phyloP scores from a whole-genome alignment of 1,139 yeast species.

The Hansenula anomala region DNA sequence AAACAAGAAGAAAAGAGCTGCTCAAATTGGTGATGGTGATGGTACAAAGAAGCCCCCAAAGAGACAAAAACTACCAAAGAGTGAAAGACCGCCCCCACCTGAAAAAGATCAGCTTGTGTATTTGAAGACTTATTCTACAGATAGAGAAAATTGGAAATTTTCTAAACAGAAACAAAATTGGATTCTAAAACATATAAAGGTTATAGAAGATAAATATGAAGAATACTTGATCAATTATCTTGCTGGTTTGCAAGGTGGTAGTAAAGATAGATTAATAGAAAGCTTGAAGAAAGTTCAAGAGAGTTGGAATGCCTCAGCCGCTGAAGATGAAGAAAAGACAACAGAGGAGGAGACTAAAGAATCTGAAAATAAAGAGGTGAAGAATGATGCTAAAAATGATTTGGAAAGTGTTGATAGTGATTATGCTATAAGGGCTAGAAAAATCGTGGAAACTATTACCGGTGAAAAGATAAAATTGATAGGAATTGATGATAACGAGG shows the following conservation, averaged over 20 bases:
- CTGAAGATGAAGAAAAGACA: conserved; percentile 1
- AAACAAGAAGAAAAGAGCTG: conserved; percentile 30
- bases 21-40: conserved; percentile 14
- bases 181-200: conserved; percentile 66
- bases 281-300: conserved; percentile 44
- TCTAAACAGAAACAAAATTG: conserved; percentile 94
- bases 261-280: conserved; percentile 51
- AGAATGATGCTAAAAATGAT: background rate
- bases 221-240: conserved; percentile 53
- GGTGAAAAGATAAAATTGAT: conserved; percentile 33
- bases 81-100: conserved; percentile 68
- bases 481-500: conserved; percentile 31
- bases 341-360: conserved; percentile 9
- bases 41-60: conserved; percentile 56
- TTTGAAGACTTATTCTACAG: conserved; percentile 58
- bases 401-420: conserved; percentile 22
- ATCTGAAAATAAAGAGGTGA: conserved; percentile 4
- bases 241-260: conserved; percentile 70
- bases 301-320: conserved; percentile 50
- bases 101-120: conserved; percentile 80
- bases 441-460: conserved; percentile 31
- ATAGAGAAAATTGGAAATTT: conserved; percentile 75
- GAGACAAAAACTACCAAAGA: conserved; percentile 69
- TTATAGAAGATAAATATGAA: conserved; percentile 53
- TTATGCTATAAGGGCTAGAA: conserved; percentile 42